A percentile compares a stretch with the other conserved stretches of the same genome.
These are phyloP conservation scores for Nitzschia inconspicua DNA, from an alignment of 108 stramenopile species.

Conservation along the genomic window DNA sequence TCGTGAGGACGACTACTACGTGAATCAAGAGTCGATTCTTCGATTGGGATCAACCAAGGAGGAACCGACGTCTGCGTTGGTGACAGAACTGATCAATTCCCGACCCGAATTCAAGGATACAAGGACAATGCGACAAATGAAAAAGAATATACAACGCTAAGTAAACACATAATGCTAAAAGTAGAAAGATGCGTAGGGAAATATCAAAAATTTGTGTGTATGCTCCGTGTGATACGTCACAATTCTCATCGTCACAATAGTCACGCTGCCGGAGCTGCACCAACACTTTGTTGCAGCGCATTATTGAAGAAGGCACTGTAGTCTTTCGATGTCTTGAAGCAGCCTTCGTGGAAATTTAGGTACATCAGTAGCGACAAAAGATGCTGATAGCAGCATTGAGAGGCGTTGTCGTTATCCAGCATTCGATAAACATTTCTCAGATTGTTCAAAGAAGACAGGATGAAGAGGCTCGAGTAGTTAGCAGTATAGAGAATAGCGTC, in stretches of 20 bases:
- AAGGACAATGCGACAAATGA: conserved; percentile 82
- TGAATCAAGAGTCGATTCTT: conserved; percentile 32
- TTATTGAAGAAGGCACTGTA: conserved; percentile 3
- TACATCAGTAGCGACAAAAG: neutral
- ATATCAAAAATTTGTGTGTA: no score
- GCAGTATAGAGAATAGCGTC: neutral
- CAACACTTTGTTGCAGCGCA: neutral
- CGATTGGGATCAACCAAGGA: conserved; percentile 64
- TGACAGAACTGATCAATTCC: conserved; percentile 55
- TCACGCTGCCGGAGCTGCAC: conserved; percentile 6
- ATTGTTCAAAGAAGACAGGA: neutral
- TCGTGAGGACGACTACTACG: conserved; percentile 59
- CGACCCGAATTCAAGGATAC: conserved; percentile 73
- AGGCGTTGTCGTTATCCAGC: neutral
- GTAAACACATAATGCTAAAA: conserved; percentile 57
- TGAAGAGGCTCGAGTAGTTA: neutral
- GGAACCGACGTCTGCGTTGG: conserved; percentile 58
- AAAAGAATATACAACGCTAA: no score
- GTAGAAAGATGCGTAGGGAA: conserved; percentile 42
- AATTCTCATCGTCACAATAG: no score
- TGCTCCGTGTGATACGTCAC: no score
- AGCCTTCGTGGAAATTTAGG: neutral
- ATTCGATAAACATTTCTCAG: conserved; percentile 1
- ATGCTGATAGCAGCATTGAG: neutral
- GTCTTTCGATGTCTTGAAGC: neutral